Evolutionary conservation across 2,329 filamentous ascomycete species (phyloP).

Genomic region (Aspergillus felis): DNA sequence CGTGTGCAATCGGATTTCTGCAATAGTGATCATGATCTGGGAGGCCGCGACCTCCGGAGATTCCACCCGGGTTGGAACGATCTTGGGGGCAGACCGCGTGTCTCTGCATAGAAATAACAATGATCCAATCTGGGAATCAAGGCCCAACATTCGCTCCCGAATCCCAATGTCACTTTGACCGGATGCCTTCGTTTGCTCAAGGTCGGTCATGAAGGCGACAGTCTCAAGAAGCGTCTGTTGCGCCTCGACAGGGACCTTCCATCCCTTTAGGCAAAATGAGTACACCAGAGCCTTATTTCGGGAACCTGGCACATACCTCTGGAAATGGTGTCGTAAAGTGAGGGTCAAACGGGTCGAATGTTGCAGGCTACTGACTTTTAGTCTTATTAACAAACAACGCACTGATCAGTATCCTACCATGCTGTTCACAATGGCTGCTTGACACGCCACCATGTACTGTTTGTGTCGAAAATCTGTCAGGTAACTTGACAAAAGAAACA

Average conservation of each 20-base stretch:
- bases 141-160: constrained; percentile 14
- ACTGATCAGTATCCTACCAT: constrained; percentile 31
- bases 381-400: background rate
- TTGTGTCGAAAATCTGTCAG: background rate
- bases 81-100: constrained; percentile 3
- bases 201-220: constrained; percentile 18
- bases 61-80: constrained; percentile 1
- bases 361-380: constrained; percentile 10
- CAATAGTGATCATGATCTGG: constrained; percentile 18
- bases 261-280: constrained; percentile 12
- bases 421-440: constrained; percentile 51
- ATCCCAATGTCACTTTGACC: constrained; percentile 11
- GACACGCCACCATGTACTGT: constrained; percentile 49
- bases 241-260: constrained; percentile 21
- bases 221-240: constrained; percentile 23
- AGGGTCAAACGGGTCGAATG: constrained; percentile 19
- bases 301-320: constrained; percentile 2
- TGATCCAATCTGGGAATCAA: constrained; percentile 16
- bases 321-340: constrained; percentile 21
- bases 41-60: constrained; percentile 19
- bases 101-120: constrained; percentile 12
- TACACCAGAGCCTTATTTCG: background rate
- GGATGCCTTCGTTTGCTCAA: constrained; percentile 11
- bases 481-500: background rate
- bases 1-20: constrained; percentile 26